A percentile compares a stretch with the other conserved stretches of the same genome.
Conservation (phyloP, 2,329 filamentous ascomycete genomes). For the Aureobasidium sp. region DNA sequence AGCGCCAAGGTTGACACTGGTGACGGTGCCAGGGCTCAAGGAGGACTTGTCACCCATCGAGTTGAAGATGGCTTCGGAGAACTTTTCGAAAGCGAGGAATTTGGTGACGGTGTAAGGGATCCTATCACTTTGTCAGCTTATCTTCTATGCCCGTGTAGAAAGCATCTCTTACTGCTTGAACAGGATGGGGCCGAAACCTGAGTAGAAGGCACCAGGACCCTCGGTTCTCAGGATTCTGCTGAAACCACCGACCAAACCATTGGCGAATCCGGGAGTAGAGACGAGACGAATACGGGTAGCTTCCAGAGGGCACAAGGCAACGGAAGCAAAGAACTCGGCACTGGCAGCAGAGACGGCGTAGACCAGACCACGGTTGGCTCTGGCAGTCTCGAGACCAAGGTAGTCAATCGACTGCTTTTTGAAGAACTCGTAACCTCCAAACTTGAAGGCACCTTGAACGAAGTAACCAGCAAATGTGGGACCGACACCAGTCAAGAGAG, state of each 20-base stretch:
- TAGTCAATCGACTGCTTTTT: conserved; percentile 82
- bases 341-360: conserved; percentile 61
- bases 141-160: rapidly evolving
- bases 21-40: conserved; percentile 63
- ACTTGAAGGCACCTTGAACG: conserved; percentile 89
- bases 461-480: conserved; percentile 87
- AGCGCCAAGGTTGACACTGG: conserved; percentile 73
- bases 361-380: conserved; percentile 70
- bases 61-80: conserved; percentile 65
- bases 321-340: conserved; percentile 64
- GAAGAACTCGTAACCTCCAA: conserved; percentile 94
- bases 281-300: conserved; percentile 91
- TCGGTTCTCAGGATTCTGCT: conserved; percentile 75
- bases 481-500: conserved; percentile 76
- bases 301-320: conserved; percentile 85
- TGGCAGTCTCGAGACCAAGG: conserved; percentile 68
- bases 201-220: conserved; percentile 82
- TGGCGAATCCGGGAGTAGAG: conserved; percentile 77
- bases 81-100: conserved; percentile 91
- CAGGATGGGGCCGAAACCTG: conserved; percentile 79
- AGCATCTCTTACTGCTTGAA: conserved; percentile 60
- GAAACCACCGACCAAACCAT: conserved; percentile 71
- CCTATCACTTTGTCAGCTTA: conserved; percentile 37
- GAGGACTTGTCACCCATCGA: conserved; percentile 59
- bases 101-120: conserved; percentile 93